Percentiles rank a stretch among this genome's conserved stretches.
phyloP scores from a whole-genome alignment of 441 rosid species.

The Croton setiger region DNA sequence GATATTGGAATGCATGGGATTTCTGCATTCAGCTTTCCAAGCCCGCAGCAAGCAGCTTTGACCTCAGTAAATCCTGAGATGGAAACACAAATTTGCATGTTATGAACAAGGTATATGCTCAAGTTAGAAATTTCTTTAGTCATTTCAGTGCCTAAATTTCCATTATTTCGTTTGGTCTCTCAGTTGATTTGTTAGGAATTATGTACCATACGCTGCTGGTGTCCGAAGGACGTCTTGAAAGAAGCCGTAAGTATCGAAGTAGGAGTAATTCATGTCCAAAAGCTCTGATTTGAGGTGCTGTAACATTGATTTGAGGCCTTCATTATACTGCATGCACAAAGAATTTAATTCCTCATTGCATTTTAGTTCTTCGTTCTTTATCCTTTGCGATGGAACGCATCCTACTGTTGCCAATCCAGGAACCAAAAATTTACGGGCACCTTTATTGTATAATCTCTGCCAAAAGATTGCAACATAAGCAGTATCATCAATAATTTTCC shows the following conservation, averaged over 20 bases:
- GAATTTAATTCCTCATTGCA: constrained; percentile 48
- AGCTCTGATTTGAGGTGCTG: constrained; percentile 41
- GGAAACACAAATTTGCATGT: neutral
- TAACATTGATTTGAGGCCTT: constrained; percentile 38
- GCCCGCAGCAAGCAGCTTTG: constrained; percentile 80
- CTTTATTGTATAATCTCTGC: constrained; percentile 47
- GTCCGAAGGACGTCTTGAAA: constrained; percentile 38
- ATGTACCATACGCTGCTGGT: constrained; percentile 51
- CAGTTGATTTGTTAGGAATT: constrained; percentile 14
- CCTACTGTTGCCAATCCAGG: constrained; percentile 52
- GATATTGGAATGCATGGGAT: constrained; percentile 56
- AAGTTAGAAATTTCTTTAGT: neutral
- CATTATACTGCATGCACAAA: constrained; percentile 41
- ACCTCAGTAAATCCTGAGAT: constrained; percentile 58
- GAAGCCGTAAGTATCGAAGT: constrained; percentile 41
- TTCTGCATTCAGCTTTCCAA: constrained; percentile 55
- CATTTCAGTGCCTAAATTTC: neutral
- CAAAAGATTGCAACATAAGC: neutral
- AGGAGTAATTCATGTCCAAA: constrained; percentile 43
- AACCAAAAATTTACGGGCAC: constrained; percentile 56
- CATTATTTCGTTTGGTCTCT: neutral
- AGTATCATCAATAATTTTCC: neutral
- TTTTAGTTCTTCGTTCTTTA: constrained; percentile 30
- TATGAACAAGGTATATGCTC: neutral
- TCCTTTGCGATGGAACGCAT: constrained; percentile 55